Evolutionary conservation across 495 filamentous ascomycete genomes (phyloP), one percentile per base, ranked within the genome.

Genomic region (Terfezia boudieri): DNA sequence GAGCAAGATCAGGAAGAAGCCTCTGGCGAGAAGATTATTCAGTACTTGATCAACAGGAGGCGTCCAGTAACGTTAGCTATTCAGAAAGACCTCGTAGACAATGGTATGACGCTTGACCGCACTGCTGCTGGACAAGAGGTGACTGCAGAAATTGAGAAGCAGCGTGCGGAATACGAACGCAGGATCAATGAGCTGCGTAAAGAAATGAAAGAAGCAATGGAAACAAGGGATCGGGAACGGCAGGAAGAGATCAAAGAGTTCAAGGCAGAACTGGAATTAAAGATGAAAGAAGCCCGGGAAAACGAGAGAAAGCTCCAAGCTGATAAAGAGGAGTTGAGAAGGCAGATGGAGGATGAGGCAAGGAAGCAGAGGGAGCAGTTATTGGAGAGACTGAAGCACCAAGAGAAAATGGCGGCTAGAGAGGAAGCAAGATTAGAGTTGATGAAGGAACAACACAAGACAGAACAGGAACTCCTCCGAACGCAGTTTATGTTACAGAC

Each of bases 1-100:
- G 57, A 57, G 51, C 62, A 65, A 3, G 58, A 62, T 54, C 26
- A 7, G 7, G 62, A 49, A 10, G 58, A 62, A 43, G 70, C 65
- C 0, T 63, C 64, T 50, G 63, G 54, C 16, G 57, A 59, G 2
- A 60, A 70, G 23, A 58, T 68, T n/a, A 49, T 49, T 51, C 55
- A 48, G 16, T 56, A 56, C 26, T 56, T 43, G 26, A 32, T 32
- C 26, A 32, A 7, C 56, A 38, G 37, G 23, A 20, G 37, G 41
- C 53, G 59, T 53, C 49, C 37, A 5, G 60, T 63, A 11, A 58
- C 60, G 54, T 58, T 68, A n/a, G 60, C 63, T 50, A 64, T 72
- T 32, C 70, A 72, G 54, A 57, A 67, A 50, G 67, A 71, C 55
- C 60, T 72, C 32, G 67, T 67, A 9, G 54, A 60, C 37, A 55